A percentile compares a stretch with the other conserved stretches of the same genome.
phyloP scores from a whole-genome alignment of 805 yeast species.

The Yamadazyma kitorensis region DNA sequence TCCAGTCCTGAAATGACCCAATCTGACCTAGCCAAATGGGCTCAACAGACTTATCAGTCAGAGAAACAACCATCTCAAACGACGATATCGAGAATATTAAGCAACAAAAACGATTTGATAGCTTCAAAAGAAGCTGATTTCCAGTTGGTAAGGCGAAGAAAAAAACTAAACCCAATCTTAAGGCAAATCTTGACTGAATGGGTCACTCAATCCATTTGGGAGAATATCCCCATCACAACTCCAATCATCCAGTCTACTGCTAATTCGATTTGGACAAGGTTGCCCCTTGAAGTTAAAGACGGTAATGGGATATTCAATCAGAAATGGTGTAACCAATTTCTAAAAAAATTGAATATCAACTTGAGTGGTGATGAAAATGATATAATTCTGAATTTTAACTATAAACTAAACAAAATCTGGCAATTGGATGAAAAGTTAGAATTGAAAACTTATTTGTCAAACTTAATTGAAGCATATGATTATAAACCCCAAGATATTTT shows the following conservation, averaged over 20 bases:
- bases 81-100: conserved; percentile 59
- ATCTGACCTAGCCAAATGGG: conserved; percentile 63
- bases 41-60: conserved; percentile 51
- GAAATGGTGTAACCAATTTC: conserved; percentile 56
- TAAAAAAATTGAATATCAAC: conserved; percentile 48
- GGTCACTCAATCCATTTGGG: conserved; percentile 68
- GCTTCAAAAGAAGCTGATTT: conserved; percentile 51
- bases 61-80: conserved; percentile 62
- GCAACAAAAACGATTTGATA: conserved; percentile 52
- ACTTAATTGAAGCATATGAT: conserved; percentile 26
- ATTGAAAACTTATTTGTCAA: conserved; percentile 42
- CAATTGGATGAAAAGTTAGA: conserved; percentile 53
- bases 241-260: conserved; percentile 66
- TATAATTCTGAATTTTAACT: conserved; percentile 24
- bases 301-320: conserved; percentile 65
- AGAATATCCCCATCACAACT: conserved; percentile 59
- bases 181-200: conserved; percentile 64
- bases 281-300: conserved; percentile 52
- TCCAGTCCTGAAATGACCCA: conserved; percentile 70
- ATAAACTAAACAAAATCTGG: conserved; percentile 52
- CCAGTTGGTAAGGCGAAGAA: conserved; percentile 49
- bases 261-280: conserved; percentile 57
- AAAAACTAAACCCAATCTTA: conserved; percentile 52
- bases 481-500: conserved; percentile 53
- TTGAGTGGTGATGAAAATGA: conserved; percentile 46